Base-by-base conservation (phyloP, 805 yeast species). In the Peterozyma toletana region DNA sequence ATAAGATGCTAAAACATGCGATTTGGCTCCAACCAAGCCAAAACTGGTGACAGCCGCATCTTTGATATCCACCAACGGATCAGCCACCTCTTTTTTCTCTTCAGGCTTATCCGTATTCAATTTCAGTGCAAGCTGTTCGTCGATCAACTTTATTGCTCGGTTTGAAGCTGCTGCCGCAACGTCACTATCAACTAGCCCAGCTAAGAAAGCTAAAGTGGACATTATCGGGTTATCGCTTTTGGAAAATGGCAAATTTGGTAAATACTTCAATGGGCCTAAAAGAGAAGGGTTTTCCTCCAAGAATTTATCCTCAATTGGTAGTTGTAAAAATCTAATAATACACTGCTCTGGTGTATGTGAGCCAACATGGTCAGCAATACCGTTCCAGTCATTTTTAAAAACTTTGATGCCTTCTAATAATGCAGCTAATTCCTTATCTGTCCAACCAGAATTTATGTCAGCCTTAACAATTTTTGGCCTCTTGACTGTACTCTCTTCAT, bases 151-250 rank as follows among this genome's bases (percentile, higher is more conserved):
- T 5, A 80, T 71, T 0, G 88, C 89, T 40, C 80, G 67, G 30
- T 57, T 64, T 7, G 95, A 83, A 31, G 95, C 95, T 10, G 90
- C 88, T 44, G 80, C 78, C 0, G 91, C 96, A 17, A 85, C 85
- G 35, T 83, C 83, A 11, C 91, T 84, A 55, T 91, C 96, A 14
- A 89, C 95, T 40, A 90, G 64, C 34, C 87, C 81, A 0, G 90
- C 80, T 63, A 93, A 68, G 62, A 90, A 93, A 11, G 96, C 83
- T 49, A 93, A 74, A n/a, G 95, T 91, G 33, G 95, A 83, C 67
- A 93, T 73, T 3, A 93, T 89, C 2, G 99, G 99, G 61, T 93
- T 93, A 53, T 93, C 98, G 29, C 83, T 78, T 37, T 87, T 77
- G 33, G 87, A 78, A 40, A 86, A 83, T 11, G 98, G 96, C 41